Base-by-base conservation (phyloP, 192 early-diverging fungal species). In the Backusella parvicylindrica region DNA sequence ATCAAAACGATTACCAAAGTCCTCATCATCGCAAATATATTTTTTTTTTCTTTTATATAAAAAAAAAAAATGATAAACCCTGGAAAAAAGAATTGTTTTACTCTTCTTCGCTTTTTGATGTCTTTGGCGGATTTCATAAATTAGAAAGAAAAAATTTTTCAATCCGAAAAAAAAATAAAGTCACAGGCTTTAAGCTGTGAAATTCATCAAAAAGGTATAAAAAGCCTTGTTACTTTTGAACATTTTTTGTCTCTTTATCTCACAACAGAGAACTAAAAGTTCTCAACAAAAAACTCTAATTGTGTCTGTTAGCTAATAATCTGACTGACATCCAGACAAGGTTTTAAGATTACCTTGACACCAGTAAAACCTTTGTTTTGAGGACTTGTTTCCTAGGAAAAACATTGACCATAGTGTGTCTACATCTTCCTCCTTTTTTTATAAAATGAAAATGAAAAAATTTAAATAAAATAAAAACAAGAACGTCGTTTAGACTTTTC, bases 201-300 rank as follows among this genome's bases (percentile, higher is more conserved):
- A 65, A 66, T n/a, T n/a, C n/a, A n/a, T n/a, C n/a, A n/a, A 66
- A 37, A 66, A 69, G 38, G 68, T 70, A 70, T 70, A 70, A 70
- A 70, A 47, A 70, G 68, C 68, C 68, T 15, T 1, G 3, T 31
- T 5, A 31, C 12, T 41, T 70, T 26, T 21, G 26, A 26, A 28
- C 28, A 32, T 32, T 2, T 64, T 15, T 47, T 28, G 36, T 40
- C 13, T 70, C 68, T 70, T 70, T 47, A 70, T 70, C 68, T 70
- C 68, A 70, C 68, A 47, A 70, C 41, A 37, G 68, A 70, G 41
- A 47, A 70, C 26, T 18, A 26, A 70, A 47, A 23, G 26, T 70
- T 47, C 41, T 70, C 41, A 47, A 32, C 13, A 70, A 70, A 37
- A 30, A 28, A 36, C 41, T 43, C 21, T 7, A 70, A 31, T 43